Evolutionary conservation across 495 filamentous ascomycete species (phyloP).

Genomic region (Astrothelium macrocarpum): DNA sequence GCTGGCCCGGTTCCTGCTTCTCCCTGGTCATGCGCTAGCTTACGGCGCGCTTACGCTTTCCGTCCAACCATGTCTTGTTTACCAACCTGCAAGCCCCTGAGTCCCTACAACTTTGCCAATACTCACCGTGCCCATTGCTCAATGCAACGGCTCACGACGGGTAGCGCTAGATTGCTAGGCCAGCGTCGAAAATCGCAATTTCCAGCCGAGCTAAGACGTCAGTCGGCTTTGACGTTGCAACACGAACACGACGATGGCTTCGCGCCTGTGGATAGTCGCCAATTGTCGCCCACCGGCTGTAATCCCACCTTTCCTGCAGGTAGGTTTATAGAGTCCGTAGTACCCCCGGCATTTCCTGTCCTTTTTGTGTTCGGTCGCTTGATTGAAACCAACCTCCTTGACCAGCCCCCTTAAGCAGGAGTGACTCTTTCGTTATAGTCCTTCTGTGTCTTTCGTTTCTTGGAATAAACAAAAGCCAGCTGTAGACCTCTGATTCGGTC

Average conservation of each 20-base stretch:
- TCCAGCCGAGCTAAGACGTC: conserved; percentile 4
- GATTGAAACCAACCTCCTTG: conserved; percentile 4
- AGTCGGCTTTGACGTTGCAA: conserved; percentile 1
- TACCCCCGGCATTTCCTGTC: conserved; percentile 1
- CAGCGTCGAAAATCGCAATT: conserved; percentile 4
- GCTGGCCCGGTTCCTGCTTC: not conserved
- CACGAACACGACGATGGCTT: not conserved
- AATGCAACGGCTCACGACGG: conserved; percentile 2
- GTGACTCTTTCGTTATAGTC: conserved; percentile 7
- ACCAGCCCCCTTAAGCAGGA: not conserved
- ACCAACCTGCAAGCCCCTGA: conserved; percentile 7
- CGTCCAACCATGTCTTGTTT: conserved; percentile 6
- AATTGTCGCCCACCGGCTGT: not conserved
- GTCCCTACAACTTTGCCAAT: not conserved
- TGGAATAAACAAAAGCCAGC: not conserved
- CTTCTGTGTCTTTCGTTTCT: conserved; percentile 5
- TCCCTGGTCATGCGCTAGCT: not conserved
- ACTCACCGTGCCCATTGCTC: conserved; percentile 1
- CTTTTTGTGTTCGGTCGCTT: not conserved
- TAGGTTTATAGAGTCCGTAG: not conserved
- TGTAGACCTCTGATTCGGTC: conserved; percentile 1
- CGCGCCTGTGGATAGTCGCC: not conserved
- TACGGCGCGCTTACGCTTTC: conserved; percentile 5
- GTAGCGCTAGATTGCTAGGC: not conserved
- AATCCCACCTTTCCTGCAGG: conserved; percentile 2